A percentile compares a stretch with the other conserved stretches of the same genome.
Evolutionary conservation across 1,284 basidiomycete species (phyloP).

Genomic region (Microbotryum silenes-acaulis): DNA sequence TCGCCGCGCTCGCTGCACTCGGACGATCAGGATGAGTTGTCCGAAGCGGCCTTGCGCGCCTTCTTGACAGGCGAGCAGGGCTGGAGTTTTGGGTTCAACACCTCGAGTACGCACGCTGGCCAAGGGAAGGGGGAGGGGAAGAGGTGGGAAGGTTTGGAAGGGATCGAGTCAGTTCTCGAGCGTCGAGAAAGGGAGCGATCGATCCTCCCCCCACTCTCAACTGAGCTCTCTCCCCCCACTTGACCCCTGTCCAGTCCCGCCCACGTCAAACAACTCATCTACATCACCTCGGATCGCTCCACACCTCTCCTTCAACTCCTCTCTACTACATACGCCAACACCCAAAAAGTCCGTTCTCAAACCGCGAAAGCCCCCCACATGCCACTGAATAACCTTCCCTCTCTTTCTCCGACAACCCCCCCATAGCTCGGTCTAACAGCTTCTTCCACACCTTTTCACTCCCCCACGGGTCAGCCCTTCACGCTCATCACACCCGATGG

Average conservation of each 20-base stretch:
- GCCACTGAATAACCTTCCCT: background rate
- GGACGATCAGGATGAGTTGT: background rate
- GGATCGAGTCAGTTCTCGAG: slow-evolving; percentile 8
- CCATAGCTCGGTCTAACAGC: slow-evolving; percentile 20
- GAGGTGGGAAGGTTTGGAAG: slow-evolving; percentile 5
- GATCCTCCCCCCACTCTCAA: background rate
- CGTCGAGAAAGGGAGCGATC: too few species aligned
- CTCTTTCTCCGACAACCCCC: too few species aligned
- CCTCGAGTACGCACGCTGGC: too few species aligned
- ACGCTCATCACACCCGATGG: slow-evolving; percentile 14
- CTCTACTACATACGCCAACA: slow-evolving; percentile 5
- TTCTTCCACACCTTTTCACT: slow-evolving; percentile 29
- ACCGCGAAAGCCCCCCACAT: too few species aligned
- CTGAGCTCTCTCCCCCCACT: background rate
- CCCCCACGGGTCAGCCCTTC: slow-evolving; percentile 5
- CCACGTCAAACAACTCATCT: slow-evolving; percentile 19
- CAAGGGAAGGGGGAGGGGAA: background rate
- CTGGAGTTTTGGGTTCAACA: slow-evolving; percentile 24
- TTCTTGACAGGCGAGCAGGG: slow-evolving; percentile 21
- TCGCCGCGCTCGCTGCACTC: background rate
- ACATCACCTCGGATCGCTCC: slow-evolving; percentile 23
- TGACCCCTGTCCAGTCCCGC: background rate
- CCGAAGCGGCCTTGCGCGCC: slow-evolving; percentile 15
- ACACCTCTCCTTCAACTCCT: slow-evolving; percentile 19
- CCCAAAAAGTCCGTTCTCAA: slow-evolving; percentile 3